Conservation (phyloP, 1,284 basidiomycete species). For the Moniliophthora roreri region DNA sequence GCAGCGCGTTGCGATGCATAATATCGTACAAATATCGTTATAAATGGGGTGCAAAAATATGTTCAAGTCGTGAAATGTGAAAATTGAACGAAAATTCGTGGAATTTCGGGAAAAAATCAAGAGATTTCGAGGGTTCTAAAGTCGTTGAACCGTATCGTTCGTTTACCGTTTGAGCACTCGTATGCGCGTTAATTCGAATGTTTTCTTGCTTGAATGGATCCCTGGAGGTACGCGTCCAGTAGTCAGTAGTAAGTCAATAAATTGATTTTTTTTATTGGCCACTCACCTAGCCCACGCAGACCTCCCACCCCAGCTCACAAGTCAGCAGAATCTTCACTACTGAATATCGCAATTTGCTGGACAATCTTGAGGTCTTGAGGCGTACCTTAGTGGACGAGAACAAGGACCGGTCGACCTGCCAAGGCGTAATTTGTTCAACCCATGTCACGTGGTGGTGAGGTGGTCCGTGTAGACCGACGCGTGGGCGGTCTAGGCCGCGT, state of each 20-base stretch:
- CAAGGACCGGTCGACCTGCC: constrained; percentile 7
- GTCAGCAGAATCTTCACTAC: constrained; percentile 9
- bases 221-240: constrained; percentile 2
- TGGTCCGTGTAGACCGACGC: no score
- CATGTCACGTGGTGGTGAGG: constrained; percentile 14
- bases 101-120: constrained; percentile 5
- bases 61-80: constrained; percentile 1
- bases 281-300: constrained; percentile 11
- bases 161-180: constrained; percentile 10
- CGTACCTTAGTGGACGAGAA: constrained; percentile 10
- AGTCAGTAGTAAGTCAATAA: background rate
- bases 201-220: constrained; percentile 12
- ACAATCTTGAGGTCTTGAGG: constrained; percentile 7
- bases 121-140: background rate
- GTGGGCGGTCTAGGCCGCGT: no score
- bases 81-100: background rate
- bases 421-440: constrained; percentile 3
- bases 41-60: constrained; percentile 6
- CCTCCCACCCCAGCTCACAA: constrained; percentile 13
- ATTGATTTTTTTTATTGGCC: background rate
- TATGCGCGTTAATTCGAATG: constrained; percentile 14
- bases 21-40: constrained; percentile 16
- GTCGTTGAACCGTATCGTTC: constrained; percentile 7
- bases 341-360: constrained; percentile 9
- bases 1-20: constrained; percentile 32